A percentile compares a stretch with the other conserved stretches of the same genome.
Evolutionary conservation across 495 filamentous ascomycete species (phyloP).

Genomic region (Lasiosphaeria miniovina): DNA sequence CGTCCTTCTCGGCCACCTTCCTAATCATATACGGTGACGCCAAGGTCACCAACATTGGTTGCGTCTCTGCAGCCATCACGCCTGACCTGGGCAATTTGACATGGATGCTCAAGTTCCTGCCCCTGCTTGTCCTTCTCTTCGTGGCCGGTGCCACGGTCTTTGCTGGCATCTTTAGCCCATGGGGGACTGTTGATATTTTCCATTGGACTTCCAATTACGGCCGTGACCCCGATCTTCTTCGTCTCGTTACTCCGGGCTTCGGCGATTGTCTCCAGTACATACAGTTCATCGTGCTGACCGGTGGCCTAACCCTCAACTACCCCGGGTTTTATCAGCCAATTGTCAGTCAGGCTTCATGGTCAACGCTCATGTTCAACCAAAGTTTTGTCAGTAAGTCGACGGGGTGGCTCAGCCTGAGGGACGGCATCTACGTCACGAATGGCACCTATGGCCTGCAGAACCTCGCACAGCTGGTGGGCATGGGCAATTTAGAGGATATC

Average conservation of each 20-base stretch:
- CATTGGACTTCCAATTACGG: conserved; percentile 96
- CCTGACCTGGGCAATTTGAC: conserved; percentile 66
- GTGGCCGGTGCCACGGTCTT: conserved; percentile 78
- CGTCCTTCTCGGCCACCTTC: conserved; percentile 70
- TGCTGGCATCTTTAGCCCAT: conserved; percentile 86
- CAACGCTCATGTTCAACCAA: conserved; percentile 85
- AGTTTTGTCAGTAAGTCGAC: conserved; percentile 71
- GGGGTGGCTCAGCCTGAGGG: conserved; percentile 62
- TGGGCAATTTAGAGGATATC: conserved; percentile 71
- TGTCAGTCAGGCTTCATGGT: conserved; percentile 83
- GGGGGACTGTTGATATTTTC: conserved; percentile 86
- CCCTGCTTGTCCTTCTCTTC: conserved; percentile 70
- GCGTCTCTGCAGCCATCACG: conserved; percentile 75
- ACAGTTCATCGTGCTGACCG: conserved; percentile 87
- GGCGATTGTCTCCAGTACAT: conserved; percentile 97
- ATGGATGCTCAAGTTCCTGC: conserved; percentile 71
- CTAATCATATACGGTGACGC: conserved; percentile 70
- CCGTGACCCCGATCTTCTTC: conserved; percentile 85
- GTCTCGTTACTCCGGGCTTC: conserved; percentile 92
- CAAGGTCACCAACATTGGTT: conserved; percentile 62
- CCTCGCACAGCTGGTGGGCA: conserved; percentile 79
- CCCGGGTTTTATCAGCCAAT: conserved; percentile 93
- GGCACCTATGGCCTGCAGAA: conserved; percentile 74
- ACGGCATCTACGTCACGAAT: conserved; percentile 77
- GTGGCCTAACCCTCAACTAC: conserved; percentile 80